Evolutionary conservation across 75 land plant species (phyloP), one percentile per base, ranked within the genome.

Genomic region (Selaginella tamariscina): DNA sequence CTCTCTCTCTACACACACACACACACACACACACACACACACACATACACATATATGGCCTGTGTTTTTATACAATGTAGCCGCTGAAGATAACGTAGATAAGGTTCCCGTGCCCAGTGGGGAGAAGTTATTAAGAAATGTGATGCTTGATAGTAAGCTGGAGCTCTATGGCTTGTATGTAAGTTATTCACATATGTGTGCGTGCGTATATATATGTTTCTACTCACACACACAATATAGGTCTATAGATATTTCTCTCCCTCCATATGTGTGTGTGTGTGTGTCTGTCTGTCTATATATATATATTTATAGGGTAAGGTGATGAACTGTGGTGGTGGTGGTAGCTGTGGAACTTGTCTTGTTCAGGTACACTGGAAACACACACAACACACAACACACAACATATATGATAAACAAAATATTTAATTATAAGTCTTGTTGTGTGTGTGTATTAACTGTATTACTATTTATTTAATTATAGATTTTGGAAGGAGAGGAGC

Each of bases 301-400:
- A 33, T 30, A 15, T 56, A 63, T 44, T 11, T 29, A 54, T 73
- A 93, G 98, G 98, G 98, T 22, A 93, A 93, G 60, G 82, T 93
- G 70, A 89, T 93, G 98, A 93, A 89, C 69, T 93, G 98, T 72
- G 98, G 98, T 9, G 98, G 98, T 54, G 88, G 88, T 69, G 98
- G 98, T 56, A 93, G 95, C 78, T 93, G 98, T 70, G 98, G 98
- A 29, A 89, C 95, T 49, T 93, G 98, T 71, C 82, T 89, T 80
- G 98, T 93, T 9, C 90, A 93, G 93, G 97, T 87, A 75, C 28
- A 31, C 22, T 15, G 20, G 18, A 11, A 11, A 24, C 64, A 29
- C 33, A 15, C 70, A 1, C 33, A 5, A 32, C 13, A 13, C 15
- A 26, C 29, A 24, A 29, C 56, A 32, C 31, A 22, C 23, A n/a